Evolutionary conservation across 164 flowering plant genomes (phyloP).

Genomic region (Annona squamosa): DNA sequence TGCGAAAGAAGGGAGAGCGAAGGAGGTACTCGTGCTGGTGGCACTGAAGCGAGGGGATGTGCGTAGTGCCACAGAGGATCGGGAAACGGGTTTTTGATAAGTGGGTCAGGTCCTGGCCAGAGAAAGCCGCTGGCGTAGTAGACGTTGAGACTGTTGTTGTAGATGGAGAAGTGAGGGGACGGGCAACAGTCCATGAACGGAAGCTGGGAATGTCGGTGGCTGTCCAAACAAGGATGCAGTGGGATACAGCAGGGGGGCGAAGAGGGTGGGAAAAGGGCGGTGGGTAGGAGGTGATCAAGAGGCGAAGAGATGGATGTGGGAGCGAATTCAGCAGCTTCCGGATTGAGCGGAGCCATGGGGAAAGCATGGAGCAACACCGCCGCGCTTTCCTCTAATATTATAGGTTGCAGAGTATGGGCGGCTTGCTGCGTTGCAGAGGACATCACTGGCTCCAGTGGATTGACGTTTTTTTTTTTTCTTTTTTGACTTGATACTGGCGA

Average conservation of each 20-base stretch:
- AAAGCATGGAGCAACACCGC: not conserved
- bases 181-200: too few species aligned
- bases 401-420: not conserved
- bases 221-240: not conserved
- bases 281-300: not conserved
- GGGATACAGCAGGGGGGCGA: not conserved
- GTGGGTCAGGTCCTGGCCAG: not conserved
- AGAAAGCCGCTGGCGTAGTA: not conserved
- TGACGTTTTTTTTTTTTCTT: too few species aligned
- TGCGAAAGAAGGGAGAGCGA: not conserved
- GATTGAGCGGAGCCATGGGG: not conserved
- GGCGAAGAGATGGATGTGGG: not conserved
- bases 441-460: too few species aligned
- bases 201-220: not conserved
- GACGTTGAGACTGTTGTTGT: not conserved
- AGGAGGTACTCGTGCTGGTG: not conserved
- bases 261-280: too few species aligned
- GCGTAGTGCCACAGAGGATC: not conserved
- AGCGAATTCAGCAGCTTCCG: slow-evolving; percentile 1
- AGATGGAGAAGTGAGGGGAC: not conserved
- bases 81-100: not conserved
- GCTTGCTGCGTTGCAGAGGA: not conserved
- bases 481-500: too few species aligned
- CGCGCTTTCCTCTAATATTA: not conserved
- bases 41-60: not conserved